phyloP scores from a whole-genome alignment of 495 filamentous ascomycete genomes.

The Lasiosphaeriaceae sp. region DNA sequence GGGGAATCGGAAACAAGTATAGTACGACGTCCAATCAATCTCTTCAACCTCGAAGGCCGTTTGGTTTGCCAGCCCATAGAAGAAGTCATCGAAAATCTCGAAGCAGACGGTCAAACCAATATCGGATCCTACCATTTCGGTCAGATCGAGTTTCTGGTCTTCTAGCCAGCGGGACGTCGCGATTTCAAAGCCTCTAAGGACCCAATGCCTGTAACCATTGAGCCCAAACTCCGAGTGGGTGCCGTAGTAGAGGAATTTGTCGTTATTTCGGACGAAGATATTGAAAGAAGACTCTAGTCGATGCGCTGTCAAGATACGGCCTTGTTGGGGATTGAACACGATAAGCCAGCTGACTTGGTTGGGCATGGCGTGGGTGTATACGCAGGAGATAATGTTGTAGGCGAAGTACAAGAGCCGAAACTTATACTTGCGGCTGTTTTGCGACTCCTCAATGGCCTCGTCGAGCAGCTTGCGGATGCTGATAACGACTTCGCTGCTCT shows the following conservation, averaged over 20 bases:
- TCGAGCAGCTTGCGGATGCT: constrained; percentile 49
- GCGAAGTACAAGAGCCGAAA: constrained; percentile 60
- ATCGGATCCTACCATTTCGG: constrained; percentile 57
- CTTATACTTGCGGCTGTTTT: constrained; percentile 35
- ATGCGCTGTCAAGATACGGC: constrained; percentile 36
- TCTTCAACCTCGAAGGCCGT: constrained; percentile 58
- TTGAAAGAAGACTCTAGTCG: constrained; percentile 47
- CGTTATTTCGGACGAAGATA: too few species aligned
- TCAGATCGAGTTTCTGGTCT: constrained; percentile 43
- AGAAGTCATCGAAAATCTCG: constrained; percentile 60
- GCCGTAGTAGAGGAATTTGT: constrained; percentile 69
- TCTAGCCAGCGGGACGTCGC: constrained; percentile 27
- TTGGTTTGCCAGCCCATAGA: constrained; percentile 70
- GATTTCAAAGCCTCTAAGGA: too few species aligned
- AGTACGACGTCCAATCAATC: constrained; percentile 72
- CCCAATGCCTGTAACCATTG: constrained; percentile 58
- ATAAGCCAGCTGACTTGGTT: constrained; percentile 50
- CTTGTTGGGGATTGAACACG: constrained; percentile 49
- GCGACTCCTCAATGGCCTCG: constrained; percentile 25
- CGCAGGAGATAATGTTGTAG: constrained; percentile 57
- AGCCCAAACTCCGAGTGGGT: constrained; percentile 50
- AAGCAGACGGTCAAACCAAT: constrained; percentile 68
- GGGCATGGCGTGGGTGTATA: constrained; percentile 38
- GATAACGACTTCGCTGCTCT: constrained; percentile 52
- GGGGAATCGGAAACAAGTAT: constrained; percentile 61